Evolutionary conservation across 179 eudicot species (phyloP).

Genomic region (Beta corolliflora): DNA sequence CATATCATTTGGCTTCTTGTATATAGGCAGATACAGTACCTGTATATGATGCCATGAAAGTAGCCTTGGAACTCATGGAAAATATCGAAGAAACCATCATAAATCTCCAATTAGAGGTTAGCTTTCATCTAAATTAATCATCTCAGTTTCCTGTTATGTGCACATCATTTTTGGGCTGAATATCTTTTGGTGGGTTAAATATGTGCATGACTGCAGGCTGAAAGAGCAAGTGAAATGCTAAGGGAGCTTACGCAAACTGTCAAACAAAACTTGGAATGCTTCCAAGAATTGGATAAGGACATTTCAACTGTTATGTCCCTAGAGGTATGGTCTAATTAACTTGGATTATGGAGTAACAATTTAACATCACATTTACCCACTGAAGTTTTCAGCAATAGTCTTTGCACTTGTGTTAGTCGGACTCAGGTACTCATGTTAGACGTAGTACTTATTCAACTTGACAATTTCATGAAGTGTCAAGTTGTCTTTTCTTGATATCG

Average conservation of each 20-base stretch:
- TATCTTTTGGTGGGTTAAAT: background rate
- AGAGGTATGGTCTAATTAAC: slow-evolving; percentile 44
- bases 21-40: slow-evolving; percentile 46
- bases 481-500: too few relatives aligned
- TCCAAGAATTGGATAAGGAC: slow-evolving; percentile 41
- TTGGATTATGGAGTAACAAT: background rate
- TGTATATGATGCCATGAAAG: slow-evolving; percentile 50
- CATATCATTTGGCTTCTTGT: background rate
- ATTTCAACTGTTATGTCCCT: slow-evolving; percentile 37
- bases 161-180: too few relatives aligned
- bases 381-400: too few relatives aligned
- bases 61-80: slow-evolving; percentile 55
- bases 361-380: too few relatives aligned
- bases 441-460: too few relatives aligned
- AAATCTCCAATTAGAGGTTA: slow-evolving; percentile 53
- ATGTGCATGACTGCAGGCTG: slow-evolving; percentile 40
- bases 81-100: slow-evolving; percentile 39
- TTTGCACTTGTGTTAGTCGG: too few relatives aligned
- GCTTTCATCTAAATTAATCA: background rate
- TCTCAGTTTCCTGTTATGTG: background rate
- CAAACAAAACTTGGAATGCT: slow-evolving; percentile 45
- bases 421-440: too few relatives aligned
- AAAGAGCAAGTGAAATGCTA: slow-evolving; percentile 44
- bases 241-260: slow-evolving; percentile 46
- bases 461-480: too few relatives aligned